These are phyloP conservation scores for Punica granatum DNA, from an alignment of 345 rosid genomes.

Conservation along the genomic window DNA sequence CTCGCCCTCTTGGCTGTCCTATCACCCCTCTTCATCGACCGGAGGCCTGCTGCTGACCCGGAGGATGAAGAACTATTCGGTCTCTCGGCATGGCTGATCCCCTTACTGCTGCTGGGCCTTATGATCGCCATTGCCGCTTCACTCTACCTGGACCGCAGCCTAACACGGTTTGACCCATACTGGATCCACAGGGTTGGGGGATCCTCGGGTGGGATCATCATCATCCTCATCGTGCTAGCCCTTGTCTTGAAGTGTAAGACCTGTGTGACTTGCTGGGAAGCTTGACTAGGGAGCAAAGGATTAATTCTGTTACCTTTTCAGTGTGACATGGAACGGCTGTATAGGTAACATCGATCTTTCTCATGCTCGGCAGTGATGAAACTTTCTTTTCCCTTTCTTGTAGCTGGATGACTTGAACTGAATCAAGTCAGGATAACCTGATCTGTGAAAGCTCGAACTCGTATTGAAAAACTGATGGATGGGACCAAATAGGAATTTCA, in stretches of 20 bases:
- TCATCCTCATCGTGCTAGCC: constrained; percentile 58
- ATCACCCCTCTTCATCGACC: constrained; percentile 65
- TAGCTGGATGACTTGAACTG: not conserved
- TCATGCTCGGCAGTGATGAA: not conserved
- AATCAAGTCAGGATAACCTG: not conserved
- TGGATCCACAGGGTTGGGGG: constrained; percentile 94
- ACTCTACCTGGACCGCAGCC: constrained; percentile 47
- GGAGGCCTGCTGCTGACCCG: constrained; percentile 19
- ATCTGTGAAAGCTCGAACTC: not conserved
- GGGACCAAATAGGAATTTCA: too few relatives aligned
- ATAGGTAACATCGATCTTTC: too few relatives aligned
- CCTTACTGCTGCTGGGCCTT: constrained; percentile 47
- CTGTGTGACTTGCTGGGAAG: not conserved
- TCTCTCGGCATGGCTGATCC: constrained; percentile 39
- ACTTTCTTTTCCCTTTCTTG: not conserved
- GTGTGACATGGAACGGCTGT: too few relatives aligned
- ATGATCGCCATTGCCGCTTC: constrained; percentile 46
- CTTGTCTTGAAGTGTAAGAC: constrained; percentile 41
- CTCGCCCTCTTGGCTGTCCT: constrained; percentile 48
- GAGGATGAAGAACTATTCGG: constrained; percentile 30
- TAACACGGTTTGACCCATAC: constrained; percentile 62
- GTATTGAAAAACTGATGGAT: not conserved
- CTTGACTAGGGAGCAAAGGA: not conserved
- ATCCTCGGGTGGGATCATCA: constrained; percentile 67
- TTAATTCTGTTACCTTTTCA: too few relatives aligned